Percentiles rank a stretch among this genome's conserved stretches.
These are phyloP conservation scores for Ogataea pilisensis DNA, from an alignment of 805 yeast genomes.

Conservation along the genomic window DNA sequence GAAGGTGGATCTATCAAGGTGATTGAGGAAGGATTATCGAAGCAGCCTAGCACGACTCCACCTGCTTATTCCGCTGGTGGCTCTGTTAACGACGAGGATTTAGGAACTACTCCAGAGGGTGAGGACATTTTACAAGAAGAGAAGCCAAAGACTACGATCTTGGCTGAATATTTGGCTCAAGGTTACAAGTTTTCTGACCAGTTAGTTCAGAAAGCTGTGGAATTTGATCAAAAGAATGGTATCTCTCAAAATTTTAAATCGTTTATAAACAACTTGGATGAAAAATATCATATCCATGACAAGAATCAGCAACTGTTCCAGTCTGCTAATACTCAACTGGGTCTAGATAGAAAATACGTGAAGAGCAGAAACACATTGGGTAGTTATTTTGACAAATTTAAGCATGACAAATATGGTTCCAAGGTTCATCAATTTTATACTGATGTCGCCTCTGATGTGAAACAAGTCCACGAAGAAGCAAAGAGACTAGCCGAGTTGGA, in stretches of 20 bases:
- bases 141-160: constrained; percentile 69
- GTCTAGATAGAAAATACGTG: constrained; percentile 36
- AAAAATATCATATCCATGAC: constrained; percentile 56
- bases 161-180: constrained; percentile 72
- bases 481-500: constrained; percentile 62
- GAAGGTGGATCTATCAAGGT: constrained; percentile 55
- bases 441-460: constrained; percentile 49
- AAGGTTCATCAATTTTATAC: constrained; percentile 60
- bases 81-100: constrained; percentile 3
- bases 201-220: constrained; percentile 55
- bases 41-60: constrained; percentile 20
- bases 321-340: constrained; percentile 38
- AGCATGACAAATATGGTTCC: constrained; percentile 47
- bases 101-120: too few species aligned
- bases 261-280: constrained; percentile 53
- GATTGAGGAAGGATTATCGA: constrained; percentile 27
- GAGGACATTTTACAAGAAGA: constrained; percentile 67
- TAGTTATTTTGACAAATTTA: constrained; percentile 44
- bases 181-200: constrained; percentile 68
- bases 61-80: constrained; percentile 8
- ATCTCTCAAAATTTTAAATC: constrained; percentile 49
- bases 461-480: constrained; percentile 71
- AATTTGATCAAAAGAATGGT: constrained; percentile 63
- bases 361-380: constrained; percentile 35
- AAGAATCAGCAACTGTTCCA: constrained; percentile 36